phyloP scores from a whole-genome alignment of 164 flowering plant genomes.

The Santalum album region DNA sequence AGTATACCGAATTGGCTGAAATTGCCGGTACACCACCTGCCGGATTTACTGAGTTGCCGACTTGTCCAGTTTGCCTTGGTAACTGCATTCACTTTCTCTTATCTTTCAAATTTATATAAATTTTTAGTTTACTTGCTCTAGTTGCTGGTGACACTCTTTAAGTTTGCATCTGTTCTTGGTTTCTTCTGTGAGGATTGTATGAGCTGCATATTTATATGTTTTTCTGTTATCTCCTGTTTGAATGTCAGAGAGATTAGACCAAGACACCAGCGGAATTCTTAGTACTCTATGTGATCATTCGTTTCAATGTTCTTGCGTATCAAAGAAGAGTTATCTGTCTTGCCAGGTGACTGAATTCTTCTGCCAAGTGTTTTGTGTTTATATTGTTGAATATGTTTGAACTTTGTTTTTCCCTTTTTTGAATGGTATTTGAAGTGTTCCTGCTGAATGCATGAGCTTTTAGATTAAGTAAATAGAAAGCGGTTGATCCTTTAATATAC shows the following conservation, averaged over 20 bases:
- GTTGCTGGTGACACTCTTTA: too few species aligned
- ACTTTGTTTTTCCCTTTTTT: background rate
- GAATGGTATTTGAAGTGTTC: background rate
- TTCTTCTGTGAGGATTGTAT: too few species aligned
- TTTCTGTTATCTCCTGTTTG: conserved; percentile 6
- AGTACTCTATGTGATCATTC: conserved; percentile 87
- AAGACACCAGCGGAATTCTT: conserved; percentile 83
- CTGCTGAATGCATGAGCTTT: too few species aligned
- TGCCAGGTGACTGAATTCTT: conserved; percentile 53
- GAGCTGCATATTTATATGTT: background rate
- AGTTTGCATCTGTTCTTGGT: too few species aligned
- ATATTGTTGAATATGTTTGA: background rate
- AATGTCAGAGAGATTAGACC: conserved; percentile 78
- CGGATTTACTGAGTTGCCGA: conserved; percentile 74
- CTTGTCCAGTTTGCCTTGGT: conserved; percentile 95
- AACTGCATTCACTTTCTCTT: conserved; percentile 10
- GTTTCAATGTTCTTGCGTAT: conserved; percentile 81
- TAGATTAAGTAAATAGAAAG: too few species aligned
- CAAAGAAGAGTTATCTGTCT: conserved; percentile 83
- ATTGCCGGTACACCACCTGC: conserved; percentile 53
- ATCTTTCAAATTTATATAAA: background rate
- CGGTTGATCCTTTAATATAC: background rate
- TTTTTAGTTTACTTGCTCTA: background rate
- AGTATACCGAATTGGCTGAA: conserved; percentile 50
- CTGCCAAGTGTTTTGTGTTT: background rate